Conservation (phyloP, 768 basidiomycete genomes). For the Suillus fuscotomentosus region DNA sequence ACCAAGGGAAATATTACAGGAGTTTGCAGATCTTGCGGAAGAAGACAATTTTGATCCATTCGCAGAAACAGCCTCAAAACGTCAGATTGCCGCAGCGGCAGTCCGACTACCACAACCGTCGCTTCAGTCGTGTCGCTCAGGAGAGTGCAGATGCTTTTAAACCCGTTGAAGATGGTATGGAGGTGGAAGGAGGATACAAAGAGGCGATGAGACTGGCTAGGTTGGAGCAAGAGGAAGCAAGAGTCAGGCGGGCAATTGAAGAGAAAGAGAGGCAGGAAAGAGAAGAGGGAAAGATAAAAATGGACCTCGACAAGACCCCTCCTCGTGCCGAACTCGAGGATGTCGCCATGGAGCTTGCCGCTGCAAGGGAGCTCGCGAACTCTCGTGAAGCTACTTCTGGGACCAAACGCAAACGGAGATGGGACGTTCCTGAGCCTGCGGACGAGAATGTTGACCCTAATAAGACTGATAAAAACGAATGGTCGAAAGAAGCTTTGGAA, state of each 20-base stretch:
- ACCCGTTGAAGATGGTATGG: conserved; percentile 61
- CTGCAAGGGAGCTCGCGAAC: conserved; percentile 36
- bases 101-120: conserved; percentile 91
- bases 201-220: conserved; percentile 92
- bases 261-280: conserved; percentile 81
- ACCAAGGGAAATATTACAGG: conserved; percentile 90
- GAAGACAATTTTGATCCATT: conserved; percentile 92
- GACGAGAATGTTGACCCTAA: conserved; percentile 70
- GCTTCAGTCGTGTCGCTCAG: conserved; percentile 81
- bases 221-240: conserved; percentile 90
- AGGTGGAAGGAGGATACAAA: conserved; percentile 86
- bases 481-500: conserved; percentile 75
- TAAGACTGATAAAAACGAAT: conserved; percentile 58
- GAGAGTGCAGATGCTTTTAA: conserved; percentile 81
- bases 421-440: conserved; percentile 66
- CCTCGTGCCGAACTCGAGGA: conserved; percentile 78
- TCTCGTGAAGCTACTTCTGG: conserved; percentile 45
- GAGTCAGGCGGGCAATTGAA: conserved; percentile 82
- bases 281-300: conserved; percentile 71
- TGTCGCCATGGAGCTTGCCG: conserved; percentile 66
- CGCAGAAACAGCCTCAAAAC: conserved; percentile 88
- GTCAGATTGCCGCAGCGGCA: conserved; percentile 93
- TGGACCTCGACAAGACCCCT: conserved; percentile 91
- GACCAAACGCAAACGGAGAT: conserved; percentile 73
- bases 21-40: conserved; percentile 91